Percentiles rank a stretch among this genome's conserved stretches.
Conservation (phyloP, 257 asterid species). For the Leptodermis oblonga region DNA sequence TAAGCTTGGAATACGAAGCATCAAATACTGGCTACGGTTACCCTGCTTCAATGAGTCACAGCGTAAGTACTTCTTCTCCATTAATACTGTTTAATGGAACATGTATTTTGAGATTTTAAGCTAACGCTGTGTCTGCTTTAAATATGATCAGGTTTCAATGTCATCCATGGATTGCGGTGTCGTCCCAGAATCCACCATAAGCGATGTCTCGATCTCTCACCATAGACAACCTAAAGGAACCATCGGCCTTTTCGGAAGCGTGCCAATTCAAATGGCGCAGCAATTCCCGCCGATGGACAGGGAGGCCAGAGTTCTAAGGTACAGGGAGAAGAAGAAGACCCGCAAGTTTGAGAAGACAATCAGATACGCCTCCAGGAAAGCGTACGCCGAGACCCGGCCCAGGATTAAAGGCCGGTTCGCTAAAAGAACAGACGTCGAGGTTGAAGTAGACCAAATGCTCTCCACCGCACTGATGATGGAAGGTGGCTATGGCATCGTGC, state of each 20-base stretch:
- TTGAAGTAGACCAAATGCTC: constrained; percentile 54
- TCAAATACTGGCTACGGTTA: constrained; percentile 34
- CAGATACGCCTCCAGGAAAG: constrained; percentile 81
- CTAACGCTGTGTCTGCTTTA: not conserved
- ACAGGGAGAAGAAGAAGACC: constrained; percentile 79
- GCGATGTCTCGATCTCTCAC: constrained; percentile 46
- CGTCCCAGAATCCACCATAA: constrained; percentile 54
- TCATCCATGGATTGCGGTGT: constrained; percentile 59
- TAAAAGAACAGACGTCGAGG: constrained; percentile 44
- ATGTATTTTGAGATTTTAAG: not conserved
- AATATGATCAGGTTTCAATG: constrained; percentile 49
- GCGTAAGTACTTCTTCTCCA: constrained; percentile 36
- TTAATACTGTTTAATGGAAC: not conserved
- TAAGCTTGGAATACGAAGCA: constrained; percentile 38
- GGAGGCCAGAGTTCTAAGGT: constrained; percentile 75
- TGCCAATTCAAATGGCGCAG: constrained; percentile 37
- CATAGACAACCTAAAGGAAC: constrained; percentile 55
- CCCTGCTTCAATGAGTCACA: constrained; percentile 43
- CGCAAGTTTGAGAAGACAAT: constrained; percentile 81
- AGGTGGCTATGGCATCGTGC: constrained; percentile 54
- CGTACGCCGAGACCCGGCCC: constrained; percentile 84
- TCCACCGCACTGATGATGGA: constrained; percentile 41
- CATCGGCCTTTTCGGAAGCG: constrained; percentile 50
- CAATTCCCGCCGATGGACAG: constrained; percentile 62
- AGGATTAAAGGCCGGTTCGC: constrained; percentile 85